Evolutionary conservation across 2,329 filamentous ascomycete species (phyloP), one percentile per base, ranked within the genome.

Genomic region (Arthrinium puccinioides): DNA sequence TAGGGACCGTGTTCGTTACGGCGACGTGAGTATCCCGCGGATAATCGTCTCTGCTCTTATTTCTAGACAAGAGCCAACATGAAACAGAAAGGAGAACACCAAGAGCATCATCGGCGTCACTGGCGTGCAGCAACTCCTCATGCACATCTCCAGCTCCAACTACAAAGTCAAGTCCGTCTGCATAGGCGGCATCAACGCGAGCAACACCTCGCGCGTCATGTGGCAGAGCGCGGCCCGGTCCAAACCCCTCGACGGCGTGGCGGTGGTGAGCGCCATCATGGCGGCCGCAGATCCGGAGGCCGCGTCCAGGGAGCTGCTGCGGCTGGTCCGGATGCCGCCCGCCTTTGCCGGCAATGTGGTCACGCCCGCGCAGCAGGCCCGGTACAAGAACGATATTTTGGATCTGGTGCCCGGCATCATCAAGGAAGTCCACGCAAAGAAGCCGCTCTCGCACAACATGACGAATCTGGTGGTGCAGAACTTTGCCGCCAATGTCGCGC

Each of bases 391-490:
- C 18, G 40, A 51, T 6, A 36, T 64, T 9, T n/a, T 64, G 21
- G 34, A 37, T 3, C 33, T 50, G 10, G 55, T 58, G 4, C 56
- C 60, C 2, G 52, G 52, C 27, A 62, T 84, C 14, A 67, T 94
- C 29, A 67, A 65, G 41, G 67, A 70, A 6, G 73, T 95, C 32
- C 75, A 75, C 5, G 57, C 67, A 3, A 69, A 63, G 29, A 81
- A 75, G 39, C 88, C 89, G 1, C 70, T 97, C 16, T 84, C 84
- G 35, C 90, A 97, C 63, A 96, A 95, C 63, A 97, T 97, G 87
- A 97, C 92, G 37, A 97, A 97, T 57, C 72, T 89, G 36, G 90
- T 97, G 0, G 90, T 96, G 16, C 88, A 95, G 54, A 95, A 96
- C 63, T 85, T 97, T 52, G 86, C 89, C 13, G 90, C 92, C 36